Conservation (phyloP, 345 rosid species). For the Linum tenue region DNA sequence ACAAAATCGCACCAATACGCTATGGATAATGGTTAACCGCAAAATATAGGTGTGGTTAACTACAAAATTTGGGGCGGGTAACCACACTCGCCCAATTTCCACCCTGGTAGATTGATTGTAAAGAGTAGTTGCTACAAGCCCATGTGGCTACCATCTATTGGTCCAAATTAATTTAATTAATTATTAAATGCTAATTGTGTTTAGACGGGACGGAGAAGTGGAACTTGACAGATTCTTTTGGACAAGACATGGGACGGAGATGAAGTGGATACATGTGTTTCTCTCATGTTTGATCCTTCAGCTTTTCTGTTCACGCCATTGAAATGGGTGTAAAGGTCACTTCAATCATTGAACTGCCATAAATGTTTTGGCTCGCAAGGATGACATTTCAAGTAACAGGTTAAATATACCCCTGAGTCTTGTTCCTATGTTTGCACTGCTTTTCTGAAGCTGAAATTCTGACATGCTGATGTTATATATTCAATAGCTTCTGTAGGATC, state of each 20-base stretch:
- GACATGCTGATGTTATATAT: not conserved
- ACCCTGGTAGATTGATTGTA: no score
- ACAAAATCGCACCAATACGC: no score
- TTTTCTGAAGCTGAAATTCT: not conserved
- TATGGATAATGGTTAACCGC: no score
- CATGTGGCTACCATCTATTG: no score
- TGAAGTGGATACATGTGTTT: constrained; percentile 2
- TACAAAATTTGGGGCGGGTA: no score
- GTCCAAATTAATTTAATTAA: no score
- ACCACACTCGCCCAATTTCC: no score
- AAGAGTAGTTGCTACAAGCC: no score
- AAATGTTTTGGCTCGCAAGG: constrained; percentile 63
- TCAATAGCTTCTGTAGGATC: not conserved
- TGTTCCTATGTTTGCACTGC: not conserved
- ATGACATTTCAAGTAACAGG: constrained; percentile 58
- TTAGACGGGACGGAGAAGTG: no score
- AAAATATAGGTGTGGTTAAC: no score
- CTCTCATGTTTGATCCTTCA: constrained; percentile 27
- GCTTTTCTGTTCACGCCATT: constrained; percentile 90
- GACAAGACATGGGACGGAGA: constrained; percentile 11
- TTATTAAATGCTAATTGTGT: no score
- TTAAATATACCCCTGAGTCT: constrained; percentile 12
- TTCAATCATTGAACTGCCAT: constrained; percentile 76
- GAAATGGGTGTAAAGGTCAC: constrained; percentile 91
- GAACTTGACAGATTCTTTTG: not conserved